These are phyloP conservation scores for Fusarium hainanense DNA, from an alignment of 2,329 filamentous ascomycete species.

Conservation along the genomic window DNA sequence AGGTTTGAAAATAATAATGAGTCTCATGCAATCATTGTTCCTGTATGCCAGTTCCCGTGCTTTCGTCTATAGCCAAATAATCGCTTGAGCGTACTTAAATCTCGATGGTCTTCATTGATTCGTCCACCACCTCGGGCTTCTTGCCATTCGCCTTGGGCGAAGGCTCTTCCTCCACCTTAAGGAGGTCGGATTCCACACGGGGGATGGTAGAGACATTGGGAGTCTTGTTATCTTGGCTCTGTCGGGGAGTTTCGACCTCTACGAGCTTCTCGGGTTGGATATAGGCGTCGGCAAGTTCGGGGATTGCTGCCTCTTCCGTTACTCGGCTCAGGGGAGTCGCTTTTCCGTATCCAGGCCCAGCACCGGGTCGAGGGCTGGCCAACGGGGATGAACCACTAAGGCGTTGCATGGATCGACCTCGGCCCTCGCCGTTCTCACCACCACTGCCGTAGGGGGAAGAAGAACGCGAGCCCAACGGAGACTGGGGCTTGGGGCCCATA, in stretches of 20 bases:
- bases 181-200: conserved; percentile 50
- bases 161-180: conserved; percentile 44
- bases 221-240: conserved; percentile 56
- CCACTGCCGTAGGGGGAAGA: conserved; percentile 75
- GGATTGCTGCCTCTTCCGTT: conserved; percentile 70
- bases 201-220: conserved; percentile 51
- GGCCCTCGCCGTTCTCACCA: conserved; percentile 68
- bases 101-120: conserved; percentile 71
- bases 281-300: conserved; percentile 52
- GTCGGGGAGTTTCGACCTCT: conserved; percentile 66
- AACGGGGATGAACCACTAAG: conserved; percentile 72
- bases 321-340: conserved; percentile 78
- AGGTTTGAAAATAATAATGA: conserved; percentile 49
- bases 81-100: conserved; percentile 54
- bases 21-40: conserved; percentile 46
- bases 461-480: conserved; percentile 61
- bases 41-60: conserved; percentile 44
- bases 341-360: conserved; percentile 65
- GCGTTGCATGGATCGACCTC: conserved; percentile 78
- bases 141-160: conserved; percentile 54
- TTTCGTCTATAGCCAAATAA: conserved; percentile 41
- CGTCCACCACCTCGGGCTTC: conserved; percentile 57
- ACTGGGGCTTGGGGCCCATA: conserved; percentile 57
- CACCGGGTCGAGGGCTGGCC: conserved; percentile 67
- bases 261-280: conserved; percentile 64